phyloP scores from a whole-genome alignment of 768 basidiomycete genomes.

The Porpolomopsis calyptriformis region DNA sequence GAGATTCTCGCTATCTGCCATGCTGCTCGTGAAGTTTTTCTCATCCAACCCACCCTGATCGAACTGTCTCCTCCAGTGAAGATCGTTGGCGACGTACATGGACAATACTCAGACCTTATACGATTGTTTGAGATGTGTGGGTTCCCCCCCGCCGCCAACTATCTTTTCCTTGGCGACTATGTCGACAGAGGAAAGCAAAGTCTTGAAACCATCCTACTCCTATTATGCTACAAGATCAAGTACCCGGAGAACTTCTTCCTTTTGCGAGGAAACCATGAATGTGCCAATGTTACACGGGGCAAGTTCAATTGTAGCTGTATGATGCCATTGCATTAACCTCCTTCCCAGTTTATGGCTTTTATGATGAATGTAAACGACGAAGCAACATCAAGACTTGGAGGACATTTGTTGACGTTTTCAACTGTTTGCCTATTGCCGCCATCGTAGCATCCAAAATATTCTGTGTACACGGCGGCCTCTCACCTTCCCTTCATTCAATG shows the following conservation, averaged over 20 bases:
- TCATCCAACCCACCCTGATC: constrained; percentile 92
- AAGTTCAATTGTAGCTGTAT: constrained; percentile 19
- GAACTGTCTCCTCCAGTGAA: constrained; percentile 97
- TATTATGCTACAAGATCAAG: constrained; percentile 99
- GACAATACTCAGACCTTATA: constrained; percentile 97
- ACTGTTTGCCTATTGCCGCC: constrained; percentile 95
- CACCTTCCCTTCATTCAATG: constrained; percentile 88
- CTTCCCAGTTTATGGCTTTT: constrained; percentile 88
- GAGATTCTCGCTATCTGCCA: constrained; percentile 93
- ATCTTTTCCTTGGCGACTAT: constrained; percentile 98
- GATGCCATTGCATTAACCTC: constrained; percentile 13
- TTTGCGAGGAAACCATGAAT: constrained; percentile 95
- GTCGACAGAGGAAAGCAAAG: constrained; percentile 98
- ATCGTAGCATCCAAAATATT: constrained; percentile 99
- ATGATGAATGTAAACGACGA: constrained; percentile 98
- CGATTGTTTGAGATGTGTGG: constrained; percentile 99
- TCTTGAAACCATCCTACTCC: constrained; percentile 91
- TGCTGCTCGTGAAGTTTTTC: constrained; percentile 92
- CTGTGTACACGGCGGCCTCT: constrained; percentile 95
- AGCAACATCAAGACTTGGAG: constrained; percentile 99
- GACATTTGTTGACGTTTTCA: constrained; percentile 99
- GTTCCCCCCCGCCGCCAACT: constrained; percentile 93
- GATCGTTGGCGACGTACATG: constrained; percentile 98
- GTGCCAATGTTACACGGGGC: constrained; percentile 98
- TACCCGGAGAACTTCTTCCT: constrained; percentile 99